Evolutionary conservation across 441 rosid genomes (phyloP).

Genomic region (Dalechampia spathulata): DNA sequence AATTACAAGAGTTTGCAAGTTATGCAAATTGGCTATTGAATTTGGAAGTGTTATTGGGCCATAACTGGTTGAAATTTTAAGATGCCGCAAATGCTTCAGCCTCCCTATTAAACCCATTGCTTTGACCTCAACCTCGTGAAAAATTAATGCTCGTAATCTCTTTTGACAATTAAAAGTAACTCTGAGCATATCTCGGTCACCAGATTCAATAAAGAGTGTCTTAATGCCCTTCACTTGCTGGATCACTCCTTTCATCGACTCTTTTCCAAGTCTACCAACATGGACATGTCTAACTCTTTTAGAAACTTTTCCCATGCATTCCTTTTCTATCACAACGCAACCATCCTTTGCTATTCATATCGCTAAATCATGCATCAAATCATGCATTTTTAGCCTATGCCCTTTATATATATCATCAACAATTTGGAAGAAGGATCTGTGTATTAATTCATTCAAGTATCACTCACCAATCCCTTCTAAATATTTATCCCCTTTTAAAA

Average conservation of each 20-base stretch:
- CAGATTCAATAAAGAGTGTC: too few species aligned
- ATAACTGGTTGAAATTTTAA: not conserved
- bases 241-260: too few species aligned
- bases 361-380: conserved; percentile 14
- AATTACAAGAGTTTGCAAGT: conserved; percentile 6
- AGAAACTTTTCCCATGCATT: not conserved
- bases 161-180: too few species aligned
- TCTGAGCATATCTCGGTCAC: too few species aligned
- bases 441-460: conserved; percentile 5
- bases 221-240: too few species aligned
- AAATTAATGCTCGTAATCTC: too few species aligned
- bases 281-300: not conserved
- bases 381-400: not conserved
- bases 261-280: too few species aligned
- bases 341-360: not conserved
- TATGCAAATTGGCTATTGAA: not conserved
- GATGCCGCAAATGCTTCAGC: conserved; percentile 15
- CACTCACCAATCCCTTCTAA: not conserved
- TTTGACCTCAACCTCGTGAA: too few species aligned
- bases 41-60: not conserved
- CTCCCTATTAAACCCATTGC: conserved; percentile 14
- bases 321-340: not conserved
- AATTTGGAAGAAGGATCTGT: conserved; percentile 13
- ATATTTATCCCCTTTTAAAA: not conserved
- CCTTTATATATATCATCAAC: not conserved